Evolutionary conservation across 208 protist species (phyloP), one percentile per base, ranked within the genome.

Genomic region (Acanthamoeba healyi): DNA sequence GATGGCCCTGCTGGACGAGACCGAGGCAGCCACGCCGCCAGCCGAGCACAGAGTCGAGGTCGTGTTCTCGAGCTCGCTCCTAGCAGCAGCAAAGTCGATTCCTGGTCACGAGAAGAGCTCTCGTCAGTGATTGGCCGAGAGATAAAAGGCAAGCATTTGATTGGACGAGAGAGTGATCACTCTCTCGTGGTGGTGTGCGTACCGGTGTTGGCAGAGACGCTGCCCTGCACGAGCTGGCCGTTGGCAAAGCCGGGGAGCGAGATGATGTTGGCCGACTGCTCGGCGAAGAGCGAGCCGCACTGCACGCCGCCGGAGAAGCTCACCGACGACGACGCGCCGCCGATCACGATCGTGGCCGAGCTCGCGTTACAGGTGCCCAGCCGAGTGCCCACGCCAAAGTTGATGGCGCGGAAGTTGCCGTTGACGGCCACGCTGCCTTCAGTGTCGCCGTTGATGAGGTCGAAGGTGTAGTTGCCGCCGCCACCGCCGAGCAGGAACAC

Each of bases 401-500:
- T 81, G 70, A n/a, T n/a, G 19, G 36, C 70, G 70, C 70, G 70
- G 38, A 81, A 40, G 40, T 81, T 81, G 26, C 70, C 70, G 70
- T 81, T 81, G 70, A 40, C 38, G 24, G 70, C 70, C 17, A 81
- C 38, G 70, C 70, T 9, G 38, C 70, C 70, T 19, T 81, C 70
- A 3, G 32, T 36, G 70, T 81, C 70, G 70, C 70, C 70, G 38
- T 81, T 81, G 70, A 46, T 81, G 70, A 81, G 70, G 38, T 81
- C 70, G 38, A 81, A 81, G 38, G 70, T 81, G 70, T 81, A 40
- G 70, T n/a, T 29, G 40, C 24, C 40, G 14, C 17, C 17, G 34
- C 70, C 70, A 2, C 70, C 70, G 17, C 70, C 70, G 26, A 81
- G 70, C 17, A 81, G 70, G 70, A 81, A 81, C 70, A 81, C 70